Base-by-base conservation (phyloP, 2,329 filamentous ascomycete genomes). In the Colletotrichum camelliae region DNA sequence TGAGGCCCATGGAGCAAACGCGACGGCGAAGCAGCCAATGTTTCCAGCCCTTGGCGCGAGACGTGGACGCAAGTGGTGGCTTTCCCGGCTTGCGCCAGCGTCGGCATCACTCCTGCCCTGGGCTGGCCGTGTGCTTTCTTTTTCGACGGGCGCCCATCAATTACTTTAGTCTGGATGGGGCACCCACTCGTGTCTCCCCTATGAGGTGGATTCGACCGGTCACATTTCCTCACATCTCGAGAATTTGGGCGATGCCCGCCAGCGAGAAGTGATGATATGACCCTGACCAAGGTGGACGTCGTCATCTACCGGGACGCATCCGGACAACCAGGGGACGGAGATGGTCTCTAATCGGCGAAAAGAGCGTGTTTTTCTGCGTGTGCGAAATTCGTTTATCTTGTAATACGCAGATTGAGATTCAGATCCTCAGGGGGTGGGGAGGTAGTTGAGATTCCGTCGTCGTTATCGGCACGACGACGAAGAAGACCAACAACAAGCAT, bases 101-200 rank as follows among this genome's bases (percentile, higher is more conserved):
- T 62, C 58, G 60, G 37, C 68, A 72, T 72, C 62, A 52, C 43
- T 52, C n/a, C 43, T 52, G 69, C 24, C 62, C 16, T 72, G 55
- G 39, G 31, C 57, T 62, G 73, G 57, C 35, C 55, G 10, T 55
- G 60, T 73, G 62, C 73, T 75, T 75, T 55, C 73, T 75, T 75
- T 73, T 75, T 64, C 39, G 31, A 37, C 24, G 39, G 70, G 55
- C 62, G 7, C 29, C 35, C 57, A 73, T 64, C 62, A 39, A 73
- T 67, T 61, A 67, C 39, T 70, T 24, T 62, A 52, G 69, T n/a
- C n/a, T 55, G 24, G 57, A 72, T 48, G 33, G 43, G 43, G 62
- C 69, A 66, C 62, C 39, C 33, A 67, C 67, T 21, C 24, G 48
- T 60, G 48, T 61, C 35, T 58, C n/a, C 52, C 52, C 33, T 60